A percentile compares a stretch with the other conserved stretches of the same genome.
phyloP scores from a whole-genome alignment of 2,329 filamentous ascomycete genomes.

The Pyricularia grisea region DNA sequence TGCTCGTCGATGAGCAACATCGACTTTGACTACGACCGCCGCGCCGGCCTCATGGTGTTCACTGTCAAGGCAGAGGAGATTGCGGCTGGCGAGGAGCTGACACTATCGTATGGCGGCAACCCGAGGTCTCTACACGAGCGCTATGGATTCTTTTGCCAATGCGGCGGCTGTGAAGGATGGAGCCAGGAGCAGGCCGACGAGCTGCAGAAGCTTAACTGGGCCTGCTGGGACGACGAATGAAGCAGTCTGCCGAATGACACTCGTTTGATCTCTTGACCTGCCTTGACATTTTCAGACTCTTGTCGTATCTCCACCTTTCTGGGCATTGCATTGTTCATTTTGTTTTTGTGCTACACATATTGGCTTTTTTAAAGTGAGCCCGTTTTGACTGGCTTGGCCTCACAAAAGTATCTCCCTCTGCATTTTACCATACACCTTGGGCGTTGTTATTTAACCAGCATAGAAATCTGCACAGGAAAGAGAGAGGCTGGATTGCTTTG shows the following conservation, averaged over 20 bases:
- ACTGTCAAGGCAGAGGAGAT: conserved; percentile 16
- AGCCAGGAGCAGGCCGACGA: conserved; percentile 5
- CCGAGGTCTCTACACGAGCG: conserved; percentile 10
- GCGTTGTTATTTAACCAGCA: too few species aligned
- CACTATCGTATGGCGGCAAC: conserved; percentile 15
- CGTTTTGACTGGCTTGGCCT: not conserved
- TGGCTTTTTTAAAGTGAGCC: not conserved
- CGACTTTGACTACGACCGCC: conserved; percentile 29
- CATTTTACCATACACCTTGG: too few species aligned
- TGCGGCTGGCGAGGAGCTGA: conserved; percentile 11
- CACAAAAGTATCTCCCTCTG: not conserved
- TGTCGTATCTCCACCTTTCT: not conserved
- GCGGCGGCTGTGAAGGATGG: conserved; percentile 11
- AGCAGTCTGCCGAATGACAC: too few species aligned
- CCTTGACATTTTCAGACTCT: not conserved
- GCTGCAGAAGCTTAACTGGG: conserved; percentile 5
- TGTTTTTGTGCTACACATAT: not conserved
- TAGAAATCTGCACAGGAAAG: too few species aligned
- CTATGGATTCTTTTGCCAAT: conserved; percentile 14
- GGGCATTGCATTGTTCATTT: not conserved
- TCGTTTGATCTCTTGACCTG: not conserved
- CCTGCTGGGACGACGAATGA: not conserved
- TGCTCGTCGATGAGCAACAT: conserved; percentile 35
- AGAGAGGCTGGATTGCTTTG: too few species aligned
- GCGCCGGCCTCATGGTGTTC: conserved; percentile 28